Percentiles rank a stretch among this genome's conserved stretches.
phyloP scores from a whole-genome alignment of 352 stramenopile species.

The Lagenidium giganteum region DNA sequence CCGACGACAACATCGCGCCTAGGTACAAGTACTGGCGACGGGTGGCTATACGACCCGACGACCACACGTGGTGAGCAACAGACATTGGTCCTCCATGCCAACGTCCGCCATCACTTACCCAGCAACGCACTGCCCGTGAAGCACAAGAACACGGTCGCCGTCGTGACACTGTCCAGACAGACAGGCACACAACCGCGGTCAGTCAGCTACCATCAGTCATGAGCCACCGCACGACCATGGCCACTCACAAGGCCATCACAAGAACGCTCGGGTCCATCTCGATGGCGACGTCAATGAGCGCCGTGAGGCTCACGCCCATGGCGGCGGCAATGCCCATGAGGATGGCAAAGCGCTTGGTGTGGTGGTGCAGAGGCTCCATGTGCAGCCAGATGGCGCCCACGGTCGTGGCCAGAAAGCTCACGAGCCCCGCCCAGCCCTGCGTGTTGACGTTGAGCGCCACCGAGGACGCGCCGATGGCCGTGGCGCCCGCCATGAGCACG shows the following conservation, averaged over 20 bases:
- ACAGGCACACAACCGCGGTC: neutral
- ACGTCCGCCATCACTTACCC: conserved; percentile 16
- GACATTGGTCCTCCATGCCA: neutral
- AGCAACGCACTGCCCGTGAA: conserved; percentile 80
- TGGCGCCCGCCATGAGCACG: conserved; percentile 46
- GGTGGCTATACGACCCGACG: conserved; percentile 28
- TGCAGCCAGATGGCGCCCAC: conserved; percentile 59
- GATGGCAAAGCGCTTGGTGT: conserved; percentile 54
- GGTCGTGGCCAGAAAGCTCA: conserved; percentile 36
- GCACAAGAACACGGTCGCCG: conserved; percentile 79
- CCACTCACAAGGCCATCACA: conserved; percentile 65
- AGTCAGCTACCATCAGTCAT: neutral
- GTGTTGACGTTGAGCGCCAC: conserved; percentile 32
- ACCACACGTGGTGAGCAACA: neutral
- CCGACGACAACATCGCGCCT: conserved; percentile 65
- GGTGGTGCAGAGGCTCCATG: conserved; percentile 45
- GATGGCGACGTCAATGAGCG: conserved; percentile 71
- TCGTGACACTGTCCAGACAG: conserved; percentile 40
- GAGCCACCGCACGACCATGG: neutral
- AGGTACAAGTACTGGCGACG: conserved; percentile 83
- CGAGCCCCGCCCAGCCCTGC: conserved; percentile 30
- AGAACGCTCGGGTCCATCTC: conserved; percentile 72
- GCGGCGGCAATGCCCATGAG: conserved; percentile 61
- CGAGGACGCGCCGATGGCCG: conserved; percentile 33
- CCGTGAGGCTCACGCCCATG: conserved; percentile 67